phyloP scores from a whole-genome alignment of 371 early-diverging fungal species.

The Haplosporangium sp. region DNA sequence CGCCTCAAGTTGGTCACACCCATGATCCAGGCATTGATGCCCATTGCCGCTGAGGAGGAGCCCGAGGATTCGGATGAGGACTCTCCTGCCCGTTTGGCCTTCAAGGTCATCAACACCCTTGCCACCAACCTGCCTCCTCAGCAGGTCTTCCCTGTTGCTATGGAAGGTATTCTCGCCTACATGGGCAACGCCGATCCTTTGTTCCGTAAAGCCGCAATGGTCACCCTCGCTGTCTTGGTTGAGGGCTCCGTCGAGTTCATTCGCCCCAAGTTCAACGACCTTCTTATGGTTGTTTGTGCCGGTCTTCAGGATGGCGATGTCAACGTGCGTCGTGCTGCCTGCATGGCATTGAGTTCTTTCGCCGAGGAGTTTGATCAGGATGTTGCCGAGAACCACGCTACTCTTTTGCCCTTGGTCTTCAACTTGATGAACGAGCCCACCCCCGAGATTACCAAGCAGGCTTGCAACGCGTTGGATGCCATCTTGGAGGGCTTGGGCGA shows the following conservation, averaged over 20 bases:
- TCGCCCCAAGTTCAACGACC: constrained; percentile 75
- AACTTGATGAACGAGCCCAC: constrained; percentile 80
- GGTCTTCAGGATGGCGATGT: constrained; percentile 84
- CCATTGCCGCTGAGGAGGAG: constrained; percentile 81
- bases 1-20: constrained; percentile 81
- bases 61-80: constrained; percentile 88
- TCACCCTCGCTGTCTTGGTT: constrained; percentile 84
- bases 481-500: constrained; percentile 86
- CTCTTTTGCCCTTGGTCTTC: constrained; percentile 84
- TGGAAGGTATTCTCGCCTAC: constrained; percentile 76
- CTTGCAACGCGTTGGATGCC: constrained; percentile 88
- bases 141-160: constrained; percentile 86
- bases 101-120: constrained; percentile 77
- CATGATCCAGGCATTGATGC: constrained; percentile 81
- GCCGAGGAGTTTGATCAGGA: constrained; percentile 85
- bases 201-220: constrained; percentile 88
- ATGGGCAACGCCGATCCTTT: constrained; percentile 79
- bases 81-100: constrained; percentile 78
- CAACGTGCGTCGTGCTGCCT: constrained; percentile 85
- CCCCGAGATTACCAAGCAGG: constrained; percentile 77
- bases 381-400: constrained; percentile 80
- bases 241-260: constrained; percentile 91
- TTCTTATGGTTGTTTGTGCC: constrained; percentile 76
- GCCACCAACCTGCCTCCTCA: constrained; percentile 86
- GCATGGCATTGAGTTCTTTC: constrained; percentile 86